Evolutionary conservation across 1,284 basidiomycete species (phyloP).

Genomic region (Athelia sp.): DNA sequence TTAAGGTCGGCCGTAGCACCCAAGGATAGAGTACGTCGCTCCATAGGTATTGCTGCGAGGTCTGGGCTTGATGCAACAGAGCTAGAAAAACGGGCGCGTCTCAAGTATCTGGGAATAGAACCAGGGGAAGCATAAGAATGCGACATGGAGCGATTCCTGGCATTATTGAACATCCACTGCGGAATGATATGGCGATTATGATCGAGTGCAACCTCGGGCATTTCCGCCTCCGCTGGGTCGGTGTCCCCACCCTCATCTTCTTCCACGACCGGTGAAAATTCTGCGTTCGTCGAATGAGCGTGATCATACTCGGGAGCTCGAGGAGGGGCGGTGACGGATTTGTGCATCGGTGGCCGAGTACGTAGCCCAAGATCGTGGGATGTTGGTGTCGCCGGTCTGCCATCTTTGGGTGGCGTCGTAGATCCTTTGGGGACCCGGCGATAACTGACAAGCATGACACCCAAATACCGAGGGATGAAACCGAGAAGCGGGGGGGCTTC

Average conservation of each 20-base stretch:
- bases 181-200: slow-evolving; percentile 95
- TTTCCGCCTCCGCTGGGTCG: slow-evolving; percentile 62
- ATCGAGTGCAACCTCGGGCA: slow-evolving; percentile 89
- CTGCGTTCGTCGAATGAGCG: slow-evolving; percentile 3
- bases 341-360: slow-evolving; percentile 27
- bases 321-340: slow-evolving; percentile 26
- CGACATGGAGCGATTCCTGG: slow-evolving; percentile 47
- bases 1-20: slow-evolving; percentile 13
- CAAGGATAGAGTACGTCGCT: slow-evolving; percentile 5
- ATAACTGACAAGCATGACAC: slow-evolving; percentile 98
- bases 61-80: slow-evolving; percentile 65
- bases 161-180: slow-evolving; percentile 78
- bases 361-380: slow-evolving; percentile 8
- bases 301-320: slow-evolving; percentile 8
- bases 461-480: slow-evolving; percentile 95
- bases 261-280: not conserved
- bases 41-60: slow-evolving; percentile 31
- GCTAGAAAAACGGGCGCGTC: slow-evolving; percentile 20
- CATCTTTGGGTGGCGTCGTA: slow-evolving; percentile 16
- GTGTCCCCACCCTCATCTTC: slow-evolving; percentile 31
- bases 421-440: slow-evolving; percentile 61
- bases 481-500: slow-evolving; percentile 88
- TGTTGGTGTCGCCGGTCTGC: slow-evolving; percentile 8
- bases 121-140: slow-evolving; percentile 34
- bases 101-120: slow-evolving; percentile 6